Evolutionary conservation across 768 basidiomycete genomes (phyloP), one percentile per base, ranked within the genome.

Genomic region (Boletus subcaerulescens): DNA sequence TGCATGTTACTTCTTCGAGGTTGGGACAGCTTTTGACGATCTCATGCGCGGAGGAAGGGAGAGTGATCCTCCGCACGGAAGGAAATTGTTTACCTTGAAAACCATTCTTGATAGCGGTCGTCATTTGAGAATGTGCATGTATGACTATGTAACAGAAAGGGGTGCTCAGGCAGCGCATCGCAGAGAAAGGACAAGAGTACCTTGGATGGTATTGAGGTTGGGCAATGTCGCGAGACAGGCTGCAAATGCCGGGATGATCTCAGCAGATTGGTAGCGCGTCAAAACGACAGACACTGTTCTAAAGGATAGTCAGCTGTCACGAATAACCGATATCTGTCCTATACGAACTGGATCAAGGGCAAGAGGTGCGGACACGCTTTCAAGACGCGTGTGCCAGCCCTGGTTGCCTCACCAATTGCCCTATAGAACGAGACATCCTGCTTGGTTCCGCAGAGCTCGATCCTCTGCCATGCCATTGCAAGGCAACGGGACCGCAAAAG

Each of bases 1-100:
- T 44, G n/a, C 53, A 57, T 24, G 20, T 49, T 36, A 51, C 50
- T 45, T 55, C 46, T 38, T 57, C 51, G 17, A 66, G 35, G 31
- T 41, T 41, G 26, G 52, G 55, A 36, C 50, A 60, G n/a, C 45
- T 53, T 18, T 54, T 44, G 45, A 53, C 36, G 10, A 61, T 58
- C 36, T 47, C 41, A 20, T 55, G 55, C 31, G 47, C 53, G 22
- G 47, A 50, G 12, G 14, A 44, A 32, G 54, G 54, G 4, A 61
- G 41, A 12, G 31, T 15, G 29, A 58, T 50, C 38, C 18, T 60
- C 47, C 50, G 45, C 5, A 56, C 54, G 0, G 45, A 41, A 3
- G 53, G 51, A 18, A 62, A 51, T 40, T 12, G 46, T 49, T 50
- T 51, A 9, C 48, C 52, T 43, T 47, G 18, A 14, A 63, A 55